A percentile compares a stretch with the other conserved stretches of the same genome.
Evolutionary conservation across 2,329 filamentous ascomycete genomes (phyloP).

Genomic region (Fusarium transvaalense): DNA sequence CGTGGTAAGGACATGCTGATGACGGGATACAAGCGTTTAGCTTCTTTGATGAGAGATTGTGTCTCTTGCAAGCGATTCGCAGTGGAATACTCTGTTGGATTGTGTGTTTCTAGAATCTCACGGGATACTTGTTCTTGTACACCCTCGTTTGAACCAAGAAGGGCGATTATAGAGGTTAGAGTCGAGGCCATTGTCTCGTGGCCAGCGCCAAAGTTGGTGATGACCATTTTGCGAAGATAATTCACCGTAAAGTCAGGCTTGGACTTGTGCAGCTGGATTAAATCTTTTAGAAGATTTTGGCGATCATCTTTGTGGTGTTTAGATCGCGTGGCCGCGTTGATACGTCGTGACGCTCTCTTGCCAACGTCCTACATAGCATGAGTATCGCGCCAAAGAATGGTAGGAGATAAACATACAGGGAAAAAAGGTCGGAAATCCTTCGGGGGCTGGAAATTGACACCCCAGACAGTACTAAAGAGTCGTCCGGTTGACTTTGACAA

Average conservation of each 20-base stretch:
- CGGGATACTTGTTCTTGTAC: conserved; percentile 53
- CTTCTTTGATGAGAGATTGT: conserved; percentile 63
- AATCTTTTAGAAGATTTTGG: conserved; percentile 60
- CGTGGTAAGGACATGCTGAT: conserved; percentile 65
- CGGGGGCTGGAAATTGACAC: conserved; percentile 59
- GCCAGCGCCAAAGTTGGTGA: conserved; percentile 68
- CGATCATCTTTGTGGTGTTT: conserved; percentile 51
- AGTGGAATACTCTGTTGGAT: conserved; percentile 41
- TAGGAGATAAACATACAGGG: conserved; percentile 52
- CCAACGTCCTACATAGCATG: conserved; percentile 50
- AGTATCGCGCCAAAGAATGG: neutral
- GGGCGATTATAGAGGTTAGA: conserved; percentile 61
- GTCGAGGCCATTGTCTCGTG: conserved; percentile 68
- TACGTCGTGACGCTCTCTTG: conserved; percentile 51
- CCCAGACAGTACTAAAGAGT: conserved; percentile 59
- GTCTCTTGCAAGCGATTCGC: conserved; percentile 52
- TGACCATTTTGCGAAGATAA: conserved; percentile 64
- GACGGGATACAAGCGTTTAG: conserved; percentile 64
- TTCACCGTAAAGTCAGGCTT: conserved; percentile 61
- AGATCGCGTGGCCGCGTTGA: conserved; percentile 49
- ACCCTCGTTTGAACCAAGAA: conserved; percentile 57
- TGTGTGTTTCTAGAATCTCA: conserved; percentile 47
- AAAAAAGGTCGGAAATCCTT: conserved; percentile 63
- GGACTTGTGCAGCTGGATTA: conserved; percentile 60
- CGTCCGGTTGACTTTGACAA: conserved; percentile 54